Conservation (phyloP, 306 rosid genomes). For the Carpinus viminea region DNA sequence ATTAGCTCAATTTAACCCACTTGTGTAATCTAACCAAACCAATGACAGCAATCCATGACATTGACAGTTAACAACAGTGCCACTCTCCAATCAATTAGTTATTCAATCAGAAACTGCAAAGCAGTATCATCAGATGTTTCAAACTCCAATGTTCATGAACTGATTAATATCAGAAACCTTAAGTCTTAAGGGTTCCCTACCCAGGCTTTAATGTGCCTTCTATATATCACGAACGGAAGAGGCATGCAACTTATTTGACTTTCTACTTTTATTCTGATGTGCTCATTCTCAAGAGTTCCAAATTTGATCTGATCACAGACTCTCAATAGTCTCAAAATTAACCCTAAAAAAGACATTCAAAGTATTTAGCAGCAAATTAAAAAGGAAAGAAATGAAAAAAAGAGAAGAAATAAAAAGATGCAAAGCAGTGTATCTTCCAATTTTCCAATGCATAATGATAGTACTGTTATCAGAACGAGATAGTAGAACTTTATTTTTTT, state of each 20-base stretch:
- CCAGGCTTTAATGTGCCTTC: constrained; percentile 7
- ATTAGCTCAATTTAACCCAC: constrained; percentile 9
- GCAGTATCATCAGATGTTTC: constrained; percentile 5
- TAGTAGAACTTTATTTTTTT: not conserved
- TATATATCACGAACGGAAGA: constrained; percentile 8
- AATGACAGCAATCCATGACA: constrained; percentile 27
- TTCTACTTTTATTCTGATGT: not conserved
- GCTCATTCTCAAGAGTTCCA: not conserved
- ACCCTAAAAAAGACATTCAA: not conserved
- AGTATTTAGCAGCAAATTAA: not conserved
- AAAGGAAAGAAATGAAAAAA: not conserved
- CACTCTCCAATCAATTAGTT: constrained; percentile 13
- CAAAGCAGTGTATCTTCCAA: not conserved
- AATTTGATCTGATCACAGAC: constrained; percentile 4
- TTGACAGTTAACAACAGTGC: constrained; percentile 22
- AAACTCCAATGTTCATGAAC: not conserved
- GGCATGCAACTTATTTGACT: not conserved
- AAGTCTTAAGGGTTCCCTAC: not conserved
- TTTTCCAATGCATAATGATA: constrained; percentile 3
- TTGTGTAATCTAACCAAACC: constrained; percentile 25
- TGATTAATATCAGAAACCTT: not conserved
- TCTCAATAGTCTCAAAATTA: constrained; percentile 1
- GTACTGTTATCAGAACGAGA: not conserved
- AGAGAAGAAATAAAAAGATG: not conserved
- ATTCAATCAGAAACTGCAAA: constrained; percentile 13